phyloP scores from a whole-genome alignment of 805 yeast genomes.

The Zygosaccharomyces bailii region DNA sequence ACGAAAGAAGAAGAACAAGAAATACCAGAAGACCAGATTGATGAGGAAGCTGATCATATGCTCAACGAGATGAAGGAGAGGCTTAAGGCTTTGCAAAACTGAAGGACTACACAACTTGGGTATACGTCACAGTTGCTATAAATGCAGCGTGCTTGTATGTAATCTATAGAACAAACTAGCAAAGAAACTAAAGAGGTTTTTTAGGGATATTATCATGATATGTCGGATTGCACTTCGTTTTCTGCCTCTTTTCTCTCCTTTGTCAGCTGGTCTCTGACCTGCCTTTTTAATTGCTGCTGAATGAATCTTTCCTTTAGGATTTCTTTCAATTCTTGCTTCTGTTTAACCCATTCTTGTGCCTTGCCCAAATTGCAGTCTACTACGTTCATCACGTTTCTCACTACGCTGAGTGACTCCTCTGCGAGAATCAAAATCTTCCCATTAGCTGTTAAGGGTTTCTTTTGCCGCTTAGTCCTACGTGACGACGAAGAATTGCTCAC shows the following conservation, averaged over 20 bases:
- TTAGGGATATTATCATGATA: not conserved
- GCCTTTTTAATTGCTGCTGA: conserved; percentile 20
- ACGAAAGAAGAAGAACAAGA: conserved; percentile 35
- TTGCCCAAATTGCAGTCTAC: conserved; percentile 80
- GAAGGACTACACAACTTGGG: conserved; percentile 5
- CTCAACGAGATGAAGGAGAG: conserved; percentile 87
- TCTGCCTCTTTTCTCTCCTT: conserved; percentile 24
- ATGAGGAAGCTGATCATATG: conserved; percentile 69
- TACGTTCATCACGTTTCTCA: conserved; percentile 73
- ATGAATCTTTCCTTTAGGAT: conserved; percentile 25
- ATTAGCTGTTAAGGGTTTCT: conserved; percentile 43
- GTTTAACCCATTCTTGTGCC: conserved; percentile 80
- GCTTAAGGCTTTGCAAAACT: conserved; percentile 74
- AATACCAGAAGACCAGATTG: conserved; percentile 43
- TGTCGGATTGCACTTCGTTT: not conserved
- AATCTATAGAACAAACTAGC: not conserved
- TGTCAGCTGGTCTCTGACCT: conserved; percentile 28
- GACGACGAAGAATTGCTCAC: conserved; percentile 26
- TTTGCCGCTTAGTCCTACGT: conserved; percentile 13
- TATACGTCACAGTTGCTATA: not conserved
- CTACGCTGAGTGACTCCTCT: conserved; percentile 84
- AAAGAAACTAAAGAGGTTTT: not conserved
- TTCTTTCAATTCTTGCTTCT: conserved; percentile 40
- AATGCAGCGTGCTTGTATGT: not conserved
- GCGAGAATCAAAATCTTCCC: conserved; percentile 79